phyloP scores from a whole-genome alignment of 2,329 filamentous ascomycete species.

The Phoma sp. region DNA sequence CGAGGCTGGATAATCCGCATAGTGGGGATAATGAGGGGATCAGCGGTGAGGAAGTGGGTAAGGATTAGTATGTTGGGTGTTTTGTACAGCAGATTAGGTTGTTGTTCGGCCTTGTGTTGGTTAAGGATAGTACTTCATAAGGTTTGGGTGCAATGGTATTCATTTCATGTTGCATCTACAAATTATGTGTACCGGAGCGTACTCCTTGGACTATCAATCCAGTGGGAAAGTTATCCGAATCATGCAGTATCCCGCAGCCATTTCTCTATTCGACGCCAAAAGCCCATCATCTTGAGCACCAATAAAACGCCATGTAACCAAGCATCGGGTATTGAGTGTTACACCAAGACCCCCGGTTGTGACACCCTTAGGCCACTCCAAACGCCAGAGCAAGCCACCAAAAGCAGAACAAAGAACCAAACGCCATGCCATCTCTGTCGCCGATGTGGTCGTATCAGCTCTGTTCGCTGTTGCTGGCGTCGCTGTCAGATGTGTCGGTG shows the following conservation, averaged over 20 bases:
- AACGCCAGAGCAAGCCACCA: conserved; percentile 3
- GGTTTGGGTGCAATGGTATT: too few species aligned
- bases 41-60: conserved; percentile 29
- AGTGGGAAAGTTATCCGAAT: background rate
- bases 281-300: background rate
- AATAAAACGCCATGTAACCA: conserved; percentile 1
- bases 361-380: background rate
- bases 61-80: background rate
- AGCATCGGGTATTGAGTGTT: background rate
- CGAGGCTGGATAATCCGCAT: conserved; percentile 11
- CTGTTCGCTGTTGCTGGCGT: conserved; percentile 19
- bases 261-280: too few species aligned
- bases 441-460: conserved; percentile 15
- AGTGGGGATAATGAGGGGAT: conserved; percentile 2
- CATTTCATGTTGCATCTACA: too few species aligned
- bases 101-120: too few species aligned
- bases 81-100: background rate
- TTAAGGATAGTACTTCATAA: background rate
- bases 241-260: background rate
- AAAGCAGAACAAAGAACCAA: too few species aligned
- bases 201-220: background rate
- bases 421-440: background rate
- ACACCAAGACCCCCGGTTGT: conserved; percentile 1
- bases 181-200: background rate
- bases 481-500: conserved; percentile 23